Base-by-base conservation (phyloP, 176 grass and related monocot species). In the Cymbopogon citratus region DNA sequence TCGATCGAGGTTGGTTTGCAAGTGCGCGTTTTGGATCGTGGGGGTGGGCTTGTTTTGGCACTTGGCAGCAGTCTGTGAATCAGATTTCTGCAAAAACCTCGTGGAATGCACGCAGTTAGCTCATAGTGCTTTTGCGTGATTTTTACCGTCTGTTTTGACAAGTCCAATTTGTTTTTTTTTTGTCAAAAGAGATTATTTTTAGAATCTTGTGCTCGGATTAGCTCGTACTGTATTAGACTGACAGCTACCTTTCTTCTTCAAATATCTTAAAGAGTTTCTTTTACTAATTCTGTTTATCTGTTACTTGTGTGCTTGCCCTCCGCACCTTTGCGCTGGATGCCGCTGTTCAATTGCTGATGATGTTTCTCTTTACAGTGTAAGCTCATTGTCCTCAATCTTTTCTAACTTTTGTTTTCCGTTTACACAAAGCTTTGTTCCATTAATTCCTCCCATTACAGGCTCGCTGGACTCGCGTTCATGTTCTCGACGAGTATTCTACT, bases 381-480 rank as follows among this genome's bases (percentile, higher is more conserved):
- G 85, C 18, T 38, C 10, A 38, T 43, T 63, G 44, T 33, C 70
- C 15, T 66, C 6, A 33, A 24, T 74, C 38, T 82, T 64, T 52
- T 78, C 14, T 64, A 45, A 19, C 23, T 6, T 40, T 4, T 77
- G 12, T 71, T 65, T 67, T 87, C 35, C 5, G 4, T 70, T 76
- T 57, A 38, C 27, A 40, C 0, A 41, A 78, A 15, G 56, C 6
- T 25, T 41, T 54, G 14, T 33, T 34, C 54, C 28, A 51, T 11
- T 63, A 38, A 70, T 82, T 27, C 18, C 83, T 78, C 74, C 64
- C 34, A 9, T 63, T 86, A 81, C 90, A 98, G 96, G 48, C 90
- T 98, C 1, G 92, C 82, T 91, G 96, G 88, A 88, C 89, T 98
- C 40, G 96, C 92, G 1, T 95, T 93, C 93, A 98, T 98, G 96